A percentile compares a stretch with the other conserved stretches of the same genome.
These are phyloP conservation scores for Dioszegia hungarica DNA, from an alignment of 768 basidiomycete species.

Conservation along the genomic window DNA sequence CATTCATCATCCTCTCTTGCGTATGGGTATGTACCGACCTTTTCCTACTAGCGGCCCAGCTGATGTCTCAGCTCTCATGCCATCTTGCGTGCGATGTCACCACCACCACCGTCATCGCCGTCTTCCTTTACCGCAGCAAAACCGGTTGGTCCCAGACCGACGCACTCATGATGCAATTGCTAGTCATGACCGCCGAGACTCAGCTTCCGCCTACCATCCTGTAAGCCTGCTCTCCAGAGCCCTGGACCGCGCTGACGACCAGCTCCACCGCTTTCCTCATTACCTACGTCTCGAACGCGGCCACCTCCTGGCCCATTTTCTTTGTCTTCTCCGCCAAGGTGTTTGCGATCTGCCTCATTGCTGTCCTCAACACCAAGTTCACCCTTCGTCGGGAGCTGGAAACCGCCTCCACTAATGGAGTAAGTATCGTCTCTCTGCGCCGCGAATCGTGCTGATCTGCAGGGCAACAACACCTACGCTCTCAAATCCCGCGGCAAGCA, in stretches of 20 bases:
- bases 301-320: not conserved
- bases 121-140: not conserved
- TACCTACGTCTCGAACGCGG: not conserved
- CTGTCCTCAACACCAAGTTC: conserved; percentile 8
- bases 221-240: not conserved
- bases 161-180: not conserved
- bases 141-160: conserved; percentile 1
- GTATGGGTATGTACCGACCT: no score
- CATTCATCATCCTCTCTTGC: no score
- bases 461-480: conserved; percentile 4
- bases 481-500: conserved; percentile 4
- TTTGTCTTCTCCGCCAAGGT: conserved; percentile 3
- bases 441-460: not conserved
- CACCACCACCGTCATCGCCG: not conserved
- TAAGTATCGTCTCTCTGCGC: not conserved
- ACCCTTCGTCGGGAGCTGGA: conserved; percentile 2
- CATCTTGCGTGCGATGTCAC: no score
- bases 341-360: conserved; percentile 5
- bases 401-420: not conserved
- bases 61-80: no score
- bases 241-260: no score
- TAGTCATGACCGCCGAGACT: not conserved
- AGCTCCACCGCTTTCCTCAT: not conserved
- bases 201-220: not conserved
- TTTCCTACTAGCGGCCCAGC: no score